Evolutionary conservation across 2,329 filamentous ascomycete species (phyloP), one percentile per base, ranked within the genome.

Genomic region (Botryotinia convoluta): DNA sequence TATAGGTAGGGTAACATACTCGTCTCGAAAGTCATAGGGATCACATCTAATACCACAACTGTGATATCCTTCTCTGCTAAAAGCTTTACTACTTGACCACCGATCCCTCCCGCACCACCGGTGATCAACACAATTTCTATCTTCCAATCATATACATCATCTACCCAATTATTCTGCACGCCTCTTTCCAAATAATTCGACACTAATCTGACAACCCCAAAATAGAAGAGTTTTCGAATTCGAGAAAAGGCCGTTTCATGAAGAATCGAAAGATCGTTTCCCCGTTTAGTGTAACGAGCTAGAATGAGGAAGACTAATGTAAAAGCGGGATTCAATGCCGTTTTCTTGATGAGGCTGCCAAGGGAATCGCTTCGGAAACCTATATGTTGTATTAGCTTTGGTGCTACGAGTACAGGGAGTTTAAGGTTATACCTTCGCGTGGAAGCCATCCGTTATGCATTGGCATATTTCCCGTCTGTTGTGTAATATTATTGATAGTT

Each of bases 21-120:
- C 67, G 83, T 82, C 48, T 85, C 80, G 78, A 86, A 91, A 32
- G 85, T 87, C 82, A 90, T 82, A 8, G 86, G 85, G 77, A 91
- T 89, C 48, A 93, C 86, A 82, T 95, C 93, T 51, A 95, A 81
- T 3, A 94, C 90, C 0, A 90, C 90, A 48, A 94, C 90, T 76
- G 88, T 92, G 77, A 92, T 85, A 1, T 87, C 88, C 74, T 83
- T 84, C 80, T 90, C 87, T 0, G 89, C 90, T n/a, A 96, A 84
- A 71, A 91, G 81, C 76, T 86, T 85, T 22, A 92, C 91, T 4
- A 93, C 86, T 54, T 87, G 83, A 32, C 87, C 88, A 22, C 93
- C 93, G 78, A 95, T 94, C 0, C 93, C 93, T 72, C 89, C 88
- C 60, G 90, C 89, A 12, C 93, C 93, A 12, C 93, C 92, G 0